Conservation (phyloP, 805 yeast species). For the Pichia manshurica region DNA sequence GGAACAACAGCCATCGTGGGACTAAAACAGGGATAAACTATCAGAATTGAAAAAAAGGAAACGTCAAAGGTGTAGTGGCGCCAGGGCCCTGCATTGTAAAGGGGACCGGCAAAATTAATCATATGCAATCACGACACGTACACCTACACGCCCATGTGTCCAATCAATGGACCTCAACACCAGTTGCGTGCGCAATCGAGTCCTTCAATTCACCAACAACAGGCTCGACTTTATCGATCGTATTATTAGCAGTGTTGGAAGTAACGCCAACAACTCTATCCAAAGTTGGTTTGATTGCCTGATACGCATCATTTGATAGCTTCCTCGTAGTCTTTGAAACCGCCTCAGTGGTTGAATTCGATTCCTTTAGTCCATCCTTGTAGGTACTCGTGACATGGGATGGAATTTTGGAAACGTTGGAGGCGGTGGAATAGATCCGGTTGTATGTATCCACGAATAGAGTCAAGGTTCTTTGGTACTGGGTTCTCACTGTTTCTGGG, state of each 20-base stretch:
- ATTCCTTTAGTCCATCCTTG: slow-evolving; percentile 25
- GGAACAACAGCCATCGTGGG: no score
- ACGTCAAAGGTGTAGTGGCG: no score
- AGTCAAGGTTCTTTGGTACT: slow-evolving; percentile 24
- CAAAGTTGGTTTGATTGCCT: slow-evolving; percentile 29
- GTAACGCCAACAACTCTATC: slow-evolving; percentile 21
- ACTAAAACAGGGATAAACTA: no score
- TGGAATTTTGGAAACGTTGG: slow-evolving; percentile 25
- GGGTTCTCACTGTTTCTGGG: slow-evolving; percentile 15
- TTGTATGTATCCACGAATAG: slow-evolving; percentile 25
- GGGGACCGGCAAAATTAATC: no score
- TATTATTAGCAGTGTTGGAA: background rate
- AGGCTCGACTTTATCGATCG: slow-evolving; percentile 1
- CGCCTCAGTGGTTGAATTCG: slow-evolving; percentile 28
- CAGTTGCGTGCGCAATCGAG: slow-evolving; percentile 10
- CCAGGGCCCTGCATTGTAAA: no score
- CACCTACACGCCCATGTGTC: no score
- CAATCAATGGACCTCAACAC: slow-evolving; percentile 29
- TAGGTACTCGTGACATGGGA: slow-evolving; percentile 30
- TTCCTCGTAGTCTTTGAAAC: slow-evolving; percentile 34
- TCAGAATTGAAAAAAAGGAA: no score
- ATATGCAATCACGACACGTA: no score
- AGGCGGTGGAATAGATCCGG: slow-evolving; percentile 26
- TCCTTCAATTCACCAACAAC: background rate
- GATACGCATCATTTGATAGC: slow-evolving; percentile 33